Conservation (phyloP, 805 yeast genomes). For the Vanderwaltozyma tropicalis region DNA sequence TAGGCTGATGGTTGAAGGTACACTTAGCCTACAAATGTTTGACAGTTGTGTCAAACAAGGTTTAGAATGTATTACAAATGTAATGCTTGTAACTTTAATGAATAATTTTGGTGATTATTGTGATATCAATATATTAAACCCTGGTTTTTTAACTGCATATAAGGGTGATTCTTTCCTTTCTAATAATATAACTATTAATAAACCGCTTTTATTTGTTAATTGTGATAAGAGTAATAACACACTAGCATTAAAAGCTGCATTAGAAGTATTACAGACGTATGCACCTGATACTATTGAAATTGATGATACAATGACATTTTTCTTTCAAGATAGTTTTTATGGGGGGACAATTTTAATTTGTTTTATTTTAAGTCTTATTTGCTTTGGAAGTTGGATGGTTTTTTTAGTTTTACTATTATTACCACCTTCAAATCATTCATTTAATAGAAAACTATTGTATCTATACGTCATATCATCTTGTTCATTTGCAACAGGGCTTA, state of each 20-base stretch:
- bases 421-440: conserved; percentile 34
- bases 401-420: conserved; percentile 43
- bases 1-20: no score
- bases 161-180: background rate
- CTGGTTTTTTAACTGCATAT: background rate
- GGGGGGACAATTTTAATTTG: conserved; percentile 35
- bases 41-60: no score
- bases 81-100: background rate
- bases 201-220: no score
- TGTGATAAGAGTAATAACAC: no score
- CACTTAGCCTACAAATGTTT: no score
- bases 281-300: background rate
- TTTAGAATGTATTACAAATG: background rate
- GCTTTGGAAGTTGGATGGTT: conserved; percentile 64
- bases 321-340: conserved; percentile 14
- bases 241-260: no score
- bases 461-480: conserved; percentile 50
- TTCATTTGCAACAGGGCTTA: conserved; percentile 40
- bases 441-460: conserved; percentile 47
- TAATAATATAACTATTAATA: no score
- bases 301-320: background rate
- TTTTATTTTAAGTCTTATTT: conserved; percentile 44
- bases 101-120: background rate
- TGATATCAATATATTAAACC: background rate
- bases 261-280: background rate